Evolutionary conservation across 106 monocot genomes (phyloP).

Genomic region (Alisma plantagoaquatica): DNA sequence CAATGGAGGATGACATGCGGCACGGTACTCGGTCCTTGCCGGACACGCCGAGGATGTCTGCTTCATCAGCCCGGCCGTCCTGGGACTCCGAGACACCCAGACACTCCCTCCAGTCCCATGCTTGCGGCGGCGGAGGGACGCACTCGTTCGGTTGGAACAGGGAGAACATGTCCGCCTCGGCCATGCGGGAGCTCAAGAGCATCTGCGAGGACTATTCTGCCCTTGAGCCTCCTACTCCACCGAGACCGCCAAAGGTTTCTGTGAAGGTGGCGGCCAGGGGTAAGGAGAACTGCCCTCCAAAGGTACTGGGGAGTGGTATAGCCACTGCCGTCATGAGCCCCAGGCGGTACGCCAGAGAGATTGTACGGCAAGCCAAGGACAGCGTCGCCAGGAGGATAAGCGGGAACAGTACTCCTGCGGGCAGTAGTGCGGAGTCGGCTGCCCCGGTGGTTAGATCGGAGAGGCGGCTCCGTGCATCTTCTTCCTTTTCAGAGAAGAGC

Average conservation of each 20-base stretch:
- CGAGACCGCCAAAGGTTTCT: slow-evolving; percentile 6
- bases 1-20: slow-evolving; percentile 1
- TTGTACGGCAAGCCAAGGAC: slow-evolving; percentile 21
- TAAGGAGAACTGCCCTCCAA: neutral
- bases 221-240: neutral
- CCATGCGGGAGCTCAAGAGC: neutral
- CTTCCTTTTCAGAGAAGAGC: neutral
- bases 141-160: neutral
- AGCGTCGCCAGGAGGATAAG: slow-evolving; percentile 6
- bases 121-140: slow-evolving; percentile 1
- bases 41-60: slow-evolving; percentile 20
- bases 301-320: neutral
- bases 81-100: slow-evolving; percentile 7
- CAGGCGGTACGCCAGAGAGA: slow-evolving; percentile 15
- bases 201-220: neutral
- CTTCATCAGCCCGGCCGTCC: slow-evolving; percentile 6
- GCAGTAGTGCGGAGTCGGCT: neutral
- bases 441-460: too few relatives aligned
- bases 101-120: too few relatives aligned
- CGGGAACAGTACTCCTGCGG: neutral
- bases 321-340: slow-evolving; percentile 1
- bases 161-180: slow-evolving; percentile 2
- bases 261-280: slow-evolving; percentile 5
- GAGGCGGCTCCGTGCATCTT: too few relatives aligned
- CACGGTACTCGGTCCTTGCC: slow-evolving; percentile 20